Percentiles rank a stretch among this genome's conserved stretches.
Conservation (phyloP, 805 yeast genomes). For the Metschnikowia santaceciliae region DNA sequence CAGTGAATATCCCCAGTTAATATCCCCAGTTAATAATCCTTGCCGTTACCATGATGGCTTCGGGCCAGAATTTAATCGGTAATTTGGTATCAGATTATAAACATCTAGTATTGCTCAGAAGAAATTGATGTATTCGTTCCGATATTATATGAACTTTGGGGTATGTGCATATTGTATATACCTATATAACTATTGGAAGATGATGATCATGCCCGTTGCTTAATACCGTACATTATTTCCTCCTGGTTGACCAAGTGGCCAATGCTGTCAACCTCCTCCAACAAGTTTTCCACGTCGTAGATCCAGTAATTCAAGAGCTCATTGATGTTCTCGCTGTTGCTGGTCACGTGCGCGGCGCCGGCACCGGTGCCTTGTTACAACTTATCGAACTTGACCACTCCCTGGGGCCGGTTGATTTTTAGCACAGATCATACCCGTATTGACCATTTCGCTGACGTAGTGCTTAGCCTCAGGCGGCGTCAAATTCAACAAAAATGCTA, state of each 20-base stretch:
- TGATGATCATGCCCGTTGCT: conserved; percentile 28
- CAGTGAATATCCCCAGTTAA: too few species aligned
- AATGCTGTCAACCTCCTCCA: conserved; percentile 87
- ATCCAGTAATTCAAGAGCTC: conserved; percentile 94
- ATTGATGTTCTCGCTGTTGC: conserved; percentile 50
- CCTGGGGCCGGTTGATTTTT: conserved; percentile 91
- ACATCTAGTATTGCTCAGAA: too few species aligned
- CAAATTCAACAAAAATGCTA: conserved; percentile 78
- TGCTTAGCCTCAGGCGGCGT: conserved; percentile 73
- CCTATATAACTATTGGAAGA: too few species aligned
- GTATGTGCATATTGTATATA: too few species aligned
- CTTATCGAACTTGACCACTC: conserved; percentile 77
- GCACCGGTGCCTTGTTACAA: conserved; percentile 43
- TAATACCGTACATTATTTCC: conserved; percentile 81
- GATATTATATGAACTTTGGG: too few species aligned
- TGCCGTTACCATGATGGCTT: too few species aligned
- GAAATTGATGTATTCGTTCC: too few species aligned
- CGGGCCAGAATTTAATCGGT: too few species aligned
- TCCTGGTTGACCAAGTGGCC: conserved; percentile 96
- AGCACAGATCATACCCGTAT: conserved; percentile 85
- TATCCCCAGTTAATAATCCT: too few species aligned
- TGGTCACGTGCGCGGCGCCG: conserved; percentile 18
- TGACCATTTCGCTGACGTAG: conserved; percentile 81
- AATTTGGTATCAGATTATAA: too few species aligned
- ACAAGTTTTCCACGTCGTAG: conserved; percentile 73